Percentiles rank a stretch among this genome's conserved stretches.
Evolutionary conservation across 2,329 filamentous ascomycete genomes (phyloP).

Genomic region (Ceratocystis eucalypticola): DNA sequence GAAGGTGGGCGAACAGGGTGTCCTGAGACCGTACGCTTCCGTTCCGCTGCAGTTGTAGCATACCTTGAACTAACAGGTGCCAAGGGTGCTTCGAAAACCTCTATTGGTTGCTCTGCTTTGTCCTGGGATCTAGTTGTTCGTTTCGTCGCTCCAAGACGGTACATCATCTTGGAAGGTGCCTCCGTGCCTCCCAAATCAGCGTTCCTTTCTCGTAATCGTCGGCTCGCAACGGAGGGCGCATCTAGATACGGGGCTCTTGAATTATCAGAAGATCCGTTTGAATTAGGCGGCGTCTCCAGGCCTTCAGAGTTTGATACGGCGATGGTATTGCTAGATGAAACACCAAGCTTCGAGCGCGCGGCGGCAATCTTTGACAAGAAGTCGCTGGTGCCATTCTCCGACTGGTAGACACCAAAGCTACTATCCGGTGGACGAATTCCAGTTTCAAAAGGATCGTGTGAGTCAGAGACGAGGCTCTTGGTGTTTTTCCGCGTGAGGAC

Average conservation of each 20-base stretch:
- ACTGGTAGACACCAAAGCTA: conserved; percentile 18
- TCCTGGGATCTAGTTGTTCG: conserved; percentile 29
- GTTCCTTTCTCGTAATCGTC: conserved; percentile 36
- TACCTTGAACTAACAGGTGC: conserved; percentile 28
- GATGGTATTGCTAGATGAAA: conserved; percentile 22
- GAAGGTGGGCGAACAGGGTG: conserved; percentile 47
- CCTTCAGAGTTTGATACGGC: conserved; percentile 36
- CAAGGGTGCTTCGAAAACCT: conserved; percentile 31
- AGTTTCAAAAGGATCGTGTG: conserved; percentile 39
- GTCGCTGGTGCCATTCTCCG: conserved; percentile 26
- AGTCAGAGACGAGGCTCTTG: conserved; percentile 11
- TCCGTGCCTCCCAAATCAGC: conserved; percentile 17
- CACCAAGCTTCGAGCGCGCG: conserved; percentile 32
- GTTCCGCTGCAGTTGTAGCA: conserved; percentile 41
- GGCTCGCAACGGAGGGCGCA: conserved; percentile 38
- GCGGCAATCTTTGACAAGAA: conserved; percentile 44
- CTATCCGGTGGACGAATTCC: conserved; percentile 9
- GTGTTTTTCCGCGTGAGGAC: conserved; percentile 18
- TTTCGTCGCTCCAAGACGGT: conserved; percentile 35
- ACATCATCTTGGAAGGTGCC: conserved; percentile 49
- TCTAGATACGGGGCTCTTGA: conserved; percentile 25
- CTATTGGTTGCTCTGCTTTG: conserved; percentile 25
- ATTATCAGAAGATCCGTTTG: conserved; percentile 16
- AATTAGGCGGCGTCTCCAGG: conserved; percentile 45
- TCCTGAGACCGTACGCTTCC: conserved; percentile 87